Evolutionary conservation across 345 rosid species (phyloP), one percentile per base, ranked within the genome.

Genomic region (Pistacia vera): DNA sequence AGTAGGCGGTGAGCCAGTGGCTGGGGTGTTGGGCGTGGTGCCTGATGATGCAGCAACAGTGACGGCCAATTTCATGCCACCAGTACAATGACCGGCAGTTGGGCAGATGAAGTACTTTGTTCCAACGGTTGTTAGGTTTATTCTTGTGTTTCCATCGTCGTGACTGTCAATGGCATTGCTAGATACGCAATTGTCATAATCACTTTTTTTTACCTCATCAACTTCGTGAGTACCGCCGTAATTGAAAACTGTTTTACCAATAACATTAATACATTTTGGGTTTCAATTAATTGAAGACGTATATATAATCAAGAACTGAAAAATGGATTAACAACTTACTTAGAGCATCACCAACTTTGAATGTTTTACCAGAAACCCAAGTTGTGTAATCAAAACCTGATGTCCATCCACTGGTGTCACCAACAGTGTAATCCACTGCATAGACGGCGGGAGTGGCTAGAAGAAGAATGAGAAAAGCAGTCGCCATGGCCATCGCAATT

Each of bases 11-110:
- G 81, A 6, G 51, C 85, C 56, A 12, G 85, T 35, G 0, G 83
- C 44, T 0, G 83, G 67, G 58, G 13, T 38, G 56, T 70, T 11
- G 72, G 25, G 25, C 22, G 44, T 8, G 25, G 33, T 9, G 63
- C n/a, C n/a, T 7, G 74, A 5, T 11, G 83, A 72, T 16, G 83
- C 87, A 16, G 58, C 68, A 2, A 86, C 88, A n/a, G 8, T 81
- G 55, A 90, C 17, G 0, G 82, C 59, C 1, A 90, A 75, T 81
- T 86, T 90, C 94, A 90, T 90, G 72, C 91, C 94, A 0, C 63
- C 12, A 13, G 57, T 3, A 46, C 90, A 90, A 36, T 90, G 91
- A 36, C 90, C 89, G 0, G 0, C 0, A 0, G 85, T 75, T n/a
- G 94, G 87, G 67, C 94, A 90, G 22, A 85, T 75, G 84, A 90